A percentile compares a stretch with the other conserved stretches of the same genome.
These are phyloP conservation scores for Hyaloperonospora brassicae DNA, from an alignment of 352 stramenopile species.

Conservation along the genomic window DNA sequence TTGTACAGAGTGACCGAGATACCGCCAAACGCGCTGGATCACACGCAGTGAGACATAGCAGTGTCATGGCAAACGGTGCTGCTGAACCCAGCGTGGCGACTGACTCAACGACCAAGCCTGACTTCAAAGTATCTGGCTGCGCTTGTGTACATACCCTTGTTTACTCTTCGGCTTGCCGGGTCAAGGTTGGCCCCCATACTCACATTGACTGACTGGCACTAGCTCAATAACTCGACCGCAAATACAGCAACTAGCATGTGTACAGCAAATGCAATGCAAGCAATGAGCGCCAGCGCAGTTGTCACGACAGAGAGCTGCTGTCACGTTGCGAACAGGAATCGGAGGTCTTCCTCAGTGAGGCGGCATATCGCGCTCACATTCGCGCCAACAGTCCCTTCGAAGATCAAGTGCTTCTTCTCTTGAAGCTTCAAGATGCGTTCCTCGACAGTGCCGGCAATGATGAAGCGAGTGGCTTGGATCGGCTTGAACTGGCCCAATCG, in stretches of 20 bases:
- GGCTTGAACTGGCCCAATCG: constrained; percentile 96
- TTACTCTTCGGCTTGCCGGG: constrained; percentile 31
- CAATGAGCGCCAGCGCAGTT: not conserved
- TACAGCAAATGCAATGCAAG: constrained; percentile 16
- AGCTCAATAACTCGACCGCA: constrained; percentile 18
- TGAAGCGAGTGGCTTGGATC: constrained; percentile 95
- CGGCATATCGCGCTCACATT: constrained; percentile 81
- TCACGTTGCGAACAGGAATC: constrained; percentile 86
- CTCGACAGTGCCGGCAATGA: constrained; percentile 96
- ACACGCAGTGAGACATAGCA: constrained; percentile 21
- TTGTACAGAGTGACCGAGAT: constrained; percentile 30
- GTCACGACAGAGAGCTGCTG: not conserved
- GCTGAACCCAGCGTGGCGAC: constrained; percentile 11
- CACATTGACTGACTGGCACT: constrained; percentile 20
- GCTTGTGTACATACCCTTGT: constrained; percentile 24
- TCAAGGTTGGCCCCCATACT: constrained; percentile 10
- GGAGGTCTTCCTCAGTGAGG: constrained; percentile 91
- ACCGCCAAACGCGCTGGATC: constrained; percentile 21
- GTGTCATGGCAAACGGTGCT: constrained; percentile 10
- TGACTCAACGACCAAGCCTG: constrained; percentile 4
- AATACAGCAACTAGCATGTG: constrained; percentile 27
- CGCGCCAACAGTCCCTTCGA: constrained; percentile 97
- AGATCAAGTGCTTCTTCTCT: constrained; percentile 93
- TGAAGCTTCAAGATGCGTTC: constrained; percentile 97
- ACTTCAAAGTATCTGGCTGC: constrained; percentile 32